Base-by-base conservation (phyloP, 2,329 filamentous ascomycete species). In the Hypomyces perniciosus region DNA sequence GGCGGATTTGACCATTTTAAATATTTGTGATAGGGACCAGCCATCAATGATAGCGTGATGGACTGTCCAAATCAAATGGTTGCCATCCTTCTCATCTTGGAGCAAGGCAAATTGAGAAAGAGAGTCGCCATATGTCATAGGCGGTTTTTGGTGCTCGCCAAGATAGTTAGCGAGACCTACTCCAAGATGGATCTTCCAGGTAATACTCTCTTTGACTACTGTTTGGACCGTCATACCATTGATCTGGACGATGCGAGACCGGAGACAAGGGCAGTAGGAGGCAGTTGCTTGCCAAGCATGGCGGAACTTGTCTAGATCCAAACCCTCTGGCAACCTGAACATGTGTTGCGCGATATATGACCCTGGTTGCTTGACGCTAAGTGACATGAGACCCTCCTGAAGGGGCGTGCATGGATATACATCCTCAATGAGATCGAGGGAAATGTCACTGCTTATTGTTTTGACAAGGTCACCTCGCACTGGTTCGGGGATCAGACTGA, bases 21-120 rank as follows among this genome's bases (percentile, higher is more conserved):
- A 29, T n/a, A 42, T 13, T 12, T 20, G 40, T 27, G n/a, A 27
- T 27, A 13, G 40, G 28, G 60, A 62, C 61, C 62, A 66, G 8
- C 62, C 65, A 8, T 67, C 65, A 4, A 66, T 67, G 2, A 65
- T 53, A 7, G 64, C 60, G 35, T 67, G 65, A 8, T 67, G 65
- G 1, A 61, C 57, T 1, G 63, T 65, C 57, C 62, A 65, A 1
- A 65, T 57, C 48, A 39, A 9, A 52, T 39, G n/a, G 35, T 33
- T 13, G 35, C 26, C 13, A 44, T n/a, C 4, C 8, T 30, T 26
- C 35, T 48, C 3, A 46, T 42, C 40, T 10, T 29, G 7, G 40
- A 42, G 13, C n/a, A 42, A 13, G 20, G 13, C 13, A 27, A 13
- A 42, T 8, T 27, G 13, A 29, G 20, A 20, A 20, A 20, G 20